These are phyloP conservation scores for Setaria viridis DNA, from an alignment of 202 grass and related monocot genomes.

Conservation along the genomic window DNA sequence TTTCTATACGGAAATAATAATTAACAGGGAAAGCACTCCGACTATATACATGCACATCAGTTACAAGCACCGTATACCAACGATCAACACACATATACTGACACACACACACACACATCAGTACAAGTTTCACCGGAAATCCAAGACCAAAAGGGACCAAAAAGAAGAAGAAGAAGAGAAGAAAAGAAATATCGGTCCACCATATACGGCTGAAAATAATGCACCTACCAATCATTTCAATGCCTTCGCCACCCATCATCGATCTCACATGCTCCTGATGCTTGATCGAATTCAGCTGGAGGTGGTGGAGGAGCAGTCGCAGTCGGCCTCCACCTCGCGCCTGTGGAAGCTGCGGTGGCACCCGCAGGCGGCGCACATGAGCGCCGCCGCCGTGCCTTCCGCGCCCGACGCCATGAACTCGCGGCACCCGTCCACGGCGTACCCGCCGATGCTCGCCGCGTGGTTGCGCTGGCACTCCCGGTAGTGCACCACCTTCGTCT, in stretches of 20 bases:
- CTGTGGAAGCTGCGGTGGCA: constrained; percentile 98
- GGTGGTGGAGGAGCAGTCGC: constrained; percentile 68
- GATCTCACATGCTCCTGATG: not conserved
- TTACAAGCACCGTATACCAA: constrained; percentile 4
- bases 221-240: constrained; percentile 43
- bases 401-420: constrained; percentile 87
- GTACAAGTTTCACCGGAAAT: not conserved
- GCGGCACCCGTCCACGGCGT: constrained; percentile 88
- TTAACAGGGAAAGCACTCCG: not conserved
- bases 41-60: not conserved
- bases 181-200: constrained; percentile 2
- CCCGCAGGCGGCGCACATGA: constrained; percentile 77
- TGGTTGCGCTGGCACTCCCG: constrained; percentile 92
- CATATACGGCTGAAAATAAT: constrained; percentile 41
- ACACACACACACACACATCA: too few relatives aligned
- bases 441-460: constrained; percentile 77
- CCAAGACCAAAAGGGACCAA: constrained; percentile 17
- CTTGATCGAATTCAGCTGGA: not conserved
- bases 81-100: not conserved
- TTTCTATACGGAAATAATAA: constrained; percentile 1
- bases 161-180: not conserved
- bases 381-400: constrained; percentile 59
- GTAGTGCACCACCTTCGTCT: constrained; percentile 68
- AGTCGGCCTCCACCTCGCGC: constrained; percentile 56
- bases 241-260: not conserved